Evolutionary conservation across 495 filamentous ascomycete genomes (phyloP).

Genomic region (Aspergillus coremiiformis): DNA sequence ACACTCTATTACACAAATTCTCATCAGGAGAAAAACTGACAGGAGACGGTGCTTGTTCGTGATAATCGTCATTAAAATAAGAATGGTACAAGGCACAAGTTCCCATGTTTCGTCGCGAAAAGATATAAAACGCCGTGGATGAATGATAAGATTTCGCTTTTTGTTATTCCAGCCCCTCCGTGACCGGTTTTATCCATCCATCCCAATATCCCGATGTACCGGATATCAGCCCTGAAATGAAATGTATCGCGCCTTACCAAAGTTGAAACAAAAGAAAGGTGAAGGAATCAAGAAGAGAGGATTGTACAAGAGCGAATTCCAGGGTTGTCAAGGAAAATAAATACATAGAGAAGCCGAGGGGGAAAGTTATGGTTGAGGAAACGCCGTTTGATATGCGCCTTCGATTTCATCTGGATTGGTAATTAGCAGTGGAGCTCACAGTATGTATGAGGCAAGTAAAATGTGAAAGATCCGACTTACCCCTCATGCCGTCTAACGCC

Average conservation of each 20-base stretch:
- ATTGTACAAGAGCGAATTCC: background rate
- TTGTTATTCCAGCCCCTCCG: background rate
- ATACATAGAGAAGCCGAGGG: background rate
- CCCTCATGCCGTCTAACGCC: conserved; percentile 56
- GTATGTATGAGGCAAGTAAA: background rate
- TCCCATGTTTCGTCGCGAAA: background rate
- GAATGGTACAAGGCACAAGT: background rate
- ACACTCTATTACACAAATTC: background rate
- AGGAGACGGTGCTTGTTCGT: background rate
- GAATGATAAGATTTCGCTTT: background rate
- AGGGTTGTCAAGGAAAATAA: background rate
- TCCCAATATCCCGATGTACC: conserved; percentile 1
- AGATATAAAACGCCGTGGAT: background rate
- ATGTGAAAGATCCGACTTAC: conserved; percentile 23
- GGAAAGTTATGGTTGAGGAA: conserved; percentile 17
- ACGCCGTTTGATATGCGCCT: conserved; percentile 42
- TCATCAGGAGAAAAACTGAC: background rate
- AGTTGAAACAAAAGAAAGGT: background rate
- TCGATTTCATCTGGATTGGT: conserved; percentile 34
- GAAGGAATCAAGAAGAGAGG: no score
- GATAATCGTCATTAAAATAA: background rate
- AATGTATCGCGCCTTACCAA: background rate
- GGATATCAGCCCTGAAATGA: background rate
- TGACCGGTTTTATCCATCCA: background rate
- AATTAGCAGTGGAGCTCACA: conserved; percentile 5